A percentile compares a stretch with the other conserved stretches of the same genome.
Conservation (phyloP, 305 asterid species). For the Galium porrigens region DNA sequence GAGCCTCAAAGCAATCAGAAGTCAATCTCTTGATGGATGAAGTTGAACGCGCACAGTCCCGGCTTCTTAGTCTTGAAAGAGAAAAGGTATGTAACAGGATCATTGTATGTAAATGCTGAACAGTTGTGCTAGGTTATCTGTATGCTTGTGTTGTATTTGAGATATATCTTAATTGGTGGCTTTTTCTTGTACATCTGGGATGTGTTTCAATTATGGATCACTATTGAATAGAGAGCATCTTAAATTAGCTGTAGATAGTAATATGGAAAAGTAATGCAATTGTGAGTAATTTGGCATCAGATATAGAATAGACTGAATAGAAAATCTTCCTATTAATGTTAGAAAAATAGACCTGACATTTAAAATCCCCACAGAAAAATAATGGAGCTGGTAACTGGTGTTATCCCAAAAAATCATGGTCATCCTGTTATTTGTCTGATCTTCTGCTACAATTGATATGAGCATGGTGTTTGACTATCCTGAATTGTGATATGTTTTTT, state of each 20-base stretch:
- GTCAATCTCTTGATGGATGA: constrained; percentile 89
- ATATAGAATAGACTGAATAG: neutral
- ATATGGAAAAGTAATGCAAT: neutral
- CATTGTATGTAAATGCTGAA: neutral
- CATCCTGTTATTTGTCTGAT: neutral
- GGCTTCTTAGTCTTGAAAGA: constrained; percentile 91
- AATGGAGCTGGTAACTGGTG: neutral
- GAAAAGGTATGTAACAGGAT: constrained; percentile 52
- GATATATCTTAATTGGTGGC: neutral
- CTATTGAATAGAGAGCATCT: neutral
- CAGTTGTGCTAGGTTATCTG: neutral
- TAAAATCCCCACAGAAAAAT: neutral
- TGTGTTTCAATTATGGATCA: neutral
- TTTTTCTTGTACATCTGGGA: neutral
- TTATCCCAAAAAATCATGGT: neutral
- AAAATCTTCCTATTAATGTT: neutral
- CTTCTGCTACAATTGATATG: neutral
- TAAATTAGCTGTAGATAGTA: neutral
- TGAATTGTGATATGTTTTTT: neutral
- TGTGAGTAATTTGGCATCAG: neutral
- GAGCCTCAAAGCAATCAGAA: constrained; percentile 89
- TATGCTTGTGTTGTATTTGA: neutral
- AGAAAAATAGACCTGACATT: neutral
- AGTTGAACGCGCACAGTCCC: constrained; percentile 93
- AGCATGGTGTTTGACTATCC: constrained; percentile 2